Percentiles rank a stretch among this genome's conserved stretches.
Conservation (phyloP, 208 protist species). For the Acanthamoeba triangularis region DNA sequence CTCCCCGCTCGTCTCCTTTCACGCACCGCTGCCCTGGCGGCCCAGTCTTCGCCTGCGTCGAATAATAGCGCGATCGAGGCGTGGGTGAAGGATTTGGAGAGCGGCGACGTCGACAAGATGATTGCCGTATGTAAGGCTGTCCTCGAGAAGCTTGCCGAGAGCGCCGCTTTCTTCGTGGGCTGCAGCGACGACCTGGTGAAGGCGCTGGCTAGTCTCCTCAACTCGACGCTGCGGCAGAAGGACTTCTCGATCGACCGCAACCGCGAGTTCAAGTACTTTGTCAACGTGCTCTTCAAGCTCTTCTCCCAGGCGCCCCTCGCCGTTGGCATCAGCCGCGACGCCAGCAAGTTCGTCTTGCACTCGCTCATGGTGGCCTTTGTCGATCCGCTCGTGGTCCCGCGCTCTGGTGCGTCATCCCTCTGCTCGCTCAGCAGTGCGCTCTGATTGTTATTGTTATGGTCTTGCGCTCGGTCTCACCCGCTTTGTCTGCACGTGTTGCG, state of each 20-base stretch:
- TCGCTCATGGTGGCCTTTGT: constrained; percentile 54
- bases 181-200: constrained; percentile 66
- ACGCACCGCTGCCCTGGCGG: not conserved
- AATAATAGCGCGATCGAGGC: not conserved
- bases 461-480: not conserved
- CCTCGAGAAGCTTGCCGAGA: constrained; percentile 36
- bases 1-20: not conserved
- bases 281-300: constrained; percentile 74
- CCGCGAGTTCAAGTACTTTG: constrained; percentile 69
- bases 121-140: constrained; percentile 16
- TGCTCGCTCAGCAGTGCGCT: not conserved
- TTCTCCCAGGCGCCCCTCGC: not conserved
- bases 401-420: not conserved
- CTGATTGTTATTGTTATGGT: not conserved
- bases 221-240: constrained; percentile 13
- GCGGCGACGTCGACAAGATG: constrained; percentile 24
- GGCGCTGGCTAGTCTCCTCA: not conserved
- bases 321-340: constrained; percentile 25
- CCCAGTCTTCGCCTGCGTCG: not conserved
- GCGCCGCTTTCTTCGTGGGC: not conserved
- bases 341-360: constrained; percentile 25
- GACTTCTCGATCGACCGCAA: constrained; percentile 27
- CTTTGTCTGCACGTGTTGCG: not conserved
- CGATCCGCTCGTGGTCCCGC: constrained; percentile 23
- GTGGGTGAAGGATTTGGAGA: constrained; percentile 34